Conservation (phyloP, 495 filamentous ascomycete genomes). For the Podospora fimiseda region DNA sequence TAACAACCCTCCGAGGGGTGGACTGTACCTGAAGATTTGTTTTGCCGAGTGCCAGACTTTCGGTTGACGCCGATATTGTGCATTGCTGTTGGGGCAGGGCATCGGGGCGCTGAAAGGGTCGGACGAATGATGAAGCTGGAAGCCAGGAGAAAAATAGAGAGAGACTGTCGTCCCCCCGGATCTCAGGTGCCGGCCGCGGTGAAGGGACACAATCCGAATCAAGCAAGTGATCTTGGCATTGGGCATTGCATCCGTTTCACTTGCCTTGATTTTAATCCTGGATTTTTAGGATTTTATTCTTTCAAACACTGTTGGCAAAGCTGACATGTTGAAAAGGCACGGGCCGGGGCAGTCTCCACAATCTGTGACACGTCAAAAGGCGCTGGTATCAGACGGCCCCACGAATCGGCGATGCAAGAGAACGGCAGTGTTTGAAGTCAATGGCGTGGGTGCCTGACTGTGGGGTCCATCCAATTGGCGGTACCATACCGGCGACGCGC, state of each 20-base stretch:
- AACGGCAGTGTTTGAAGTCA: not conserved
- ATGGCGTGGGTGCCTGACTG: not conserved
- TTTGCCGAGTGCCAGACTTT: not conserved
- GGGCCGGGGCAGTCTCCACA: not conserved
- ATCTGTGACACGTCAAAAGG: not conserved
- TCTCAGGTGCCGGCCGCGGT: too few relatives aligned
- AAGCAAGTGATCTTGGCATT: too few relatives aligned
- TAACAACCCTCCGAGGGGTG: not conserved
- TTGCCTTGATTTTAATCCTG: too few relatives aligned
- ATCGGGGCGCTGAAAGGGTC: not conserved
- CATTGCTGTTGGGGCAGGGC: not conserved
- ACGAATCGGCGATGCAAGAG: not conserved
- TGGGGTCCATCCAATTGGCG: slow-evolving; percentile 5
- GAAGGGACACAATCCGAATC: too few relatives aligned
- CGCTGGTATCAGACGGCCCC: not conserved
- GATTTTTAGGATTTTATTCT: not conserved
- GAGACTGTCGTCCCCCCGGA: too few relatives aligned
- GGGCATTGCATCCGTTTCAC: too few relatives aligned
- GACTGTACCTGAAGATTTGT: too few relatives aligned
- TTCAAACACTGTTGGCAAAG: not conserved
- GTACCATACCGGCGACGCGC: too few relatives aligned
- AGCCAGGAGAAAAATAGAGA: too few relatives aligned
- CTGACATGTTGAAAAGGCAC: not conserved
- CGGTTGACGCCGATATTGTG: not conserved
- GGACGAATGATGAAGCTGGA: not conserved